Conservation (phyloP, 2,329 filamentous ascomycete species). For the Bipolaris oryzae region DNA sequence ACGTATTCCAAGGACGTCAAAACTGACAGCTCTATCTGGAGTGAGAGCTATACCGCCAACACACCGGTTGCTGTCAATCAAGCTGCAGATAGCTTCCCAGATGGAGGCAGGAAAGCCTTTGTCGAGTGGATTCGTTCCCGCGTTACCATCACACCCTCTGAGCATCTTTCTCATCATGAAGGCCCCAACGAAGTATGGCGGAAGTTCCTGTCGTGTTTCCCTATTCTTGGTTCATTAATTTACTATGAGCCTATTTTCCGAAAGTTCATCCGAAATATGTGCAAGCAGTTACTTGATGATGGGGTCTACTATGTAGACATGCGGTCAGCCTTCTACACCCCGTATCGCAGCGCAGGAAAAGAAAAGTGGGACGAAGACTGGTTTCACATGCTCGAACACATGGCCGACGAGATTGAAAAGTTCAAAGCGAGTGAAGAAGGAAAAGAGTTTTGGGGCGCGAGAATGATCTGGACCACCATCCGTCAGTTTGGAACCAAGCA, state of each 20-base stretch:
- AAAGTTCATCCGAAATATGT: conserved; percentile 72
- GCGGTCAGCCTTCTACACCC: conserved; percentile 73
- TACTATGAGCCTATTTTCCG: conserved; percentile 92
- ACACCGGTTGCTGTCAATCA: conserved; percentile 63
- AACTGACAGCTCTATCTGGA: conserved; percentile 67
- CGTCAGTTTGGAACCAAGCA: conserved; percentile 67
- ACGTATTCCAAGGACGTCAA: conserved; percentile 51
- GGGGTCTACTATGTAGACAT: conserved; percentile 86
- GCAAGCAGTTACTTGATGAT: conserved; percentile 75
- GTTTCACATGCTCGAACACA: conserved; percentile 70
- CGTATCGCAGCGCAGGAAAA: conserved; percentile 69
- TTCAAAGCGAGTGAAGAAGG: conserved; percentile 77
- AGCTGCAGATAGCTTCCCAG: conserved; percentile 76
- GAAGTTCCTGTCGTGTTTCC: conserved; percentile 78
- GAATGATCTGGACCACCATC: conserved; percentile 83
- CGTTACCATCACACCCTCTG: conserved; percentile 72
- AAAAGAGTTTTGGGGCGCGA: conserved; percentile 79
- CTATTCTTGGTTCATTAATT: conserved; percentile 73
- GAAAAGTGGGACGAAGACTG: conserved; percentile 72
- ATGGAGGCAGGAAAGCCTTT: conserved; percentile 74
- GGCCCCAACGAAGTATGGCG: conserved; percentile 84
- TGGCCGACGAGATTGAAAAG: conserved; percentile 76
- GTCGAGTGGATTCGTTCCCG: conserved; percentile 76
- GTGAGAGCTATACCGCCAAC: conserved; percentile 63
- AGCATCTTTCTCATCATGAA: conserved; percentile 79